Base-by-base conservation (phyloP, 495 filamentous ascomycete species). In the Lasiosphaeria ovina region DNA sequence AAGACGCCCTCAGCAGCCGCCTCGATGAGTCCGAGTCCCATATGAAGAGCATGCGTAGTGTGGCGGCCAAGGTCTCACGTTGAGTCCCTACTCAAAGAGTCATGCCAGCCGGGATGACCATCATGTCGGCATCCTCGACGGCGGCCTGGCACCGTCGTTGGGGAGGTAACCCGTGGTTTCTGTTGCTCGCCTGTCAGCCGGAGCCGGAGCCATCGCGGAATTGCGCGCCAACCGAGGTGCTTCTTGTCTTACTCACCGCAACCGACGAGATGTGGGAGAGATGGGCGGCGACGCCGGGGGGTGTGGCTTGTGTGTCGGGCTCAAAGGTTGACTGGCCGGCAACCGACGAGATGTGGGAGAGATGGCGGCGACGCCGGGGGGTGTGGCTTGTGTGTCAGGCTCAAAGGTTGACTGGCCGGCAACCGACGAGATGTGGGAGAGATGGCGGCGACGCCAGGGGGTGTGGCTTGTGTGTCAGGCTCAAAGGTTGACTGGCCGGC, bases 71-170 rank as follows among this genome's bases (percentile, higher is more conserved):
- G n/a, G n/a, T n/a, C n/a, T n/a, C n/a, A n/a, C n/a, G n/a, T n/a
- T n/a, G 93, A 93, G 70, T 97, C 97, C 80, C 95, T 91, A 78
- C 93, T 96, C 89, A 98, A 98, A 57, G 98, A 91, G 68, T 97
- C 93, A 98, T 95, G 66, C 94, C 94, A 68, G 94, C 94, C 11
- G 94, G 94, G 74, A 98, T 98, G 75, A 98, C 85, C 66, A 98
- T 89, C 54, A 98, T 87, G 74, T 98, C 92, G 64, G 91, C 89
- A 74, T 92, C 92, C 62, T 89, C 93, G 72, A 98, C 82, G 17
- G 94, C 87, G 40, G 85, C 69, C 83, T 91, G 74, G 94, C 80
- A 61, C 94, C 95, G 74, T 97, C 92, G 66, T 97, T 87, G 70
- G 93, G 92, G 40, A 97, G 85, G 77, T 88, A 97, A 69, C 93